These are phyloP conservation scores for Neurospora sp. DNA, from an alignment of 495 filamentous ascomycete species.

Conservation along the genomic window DNA sequence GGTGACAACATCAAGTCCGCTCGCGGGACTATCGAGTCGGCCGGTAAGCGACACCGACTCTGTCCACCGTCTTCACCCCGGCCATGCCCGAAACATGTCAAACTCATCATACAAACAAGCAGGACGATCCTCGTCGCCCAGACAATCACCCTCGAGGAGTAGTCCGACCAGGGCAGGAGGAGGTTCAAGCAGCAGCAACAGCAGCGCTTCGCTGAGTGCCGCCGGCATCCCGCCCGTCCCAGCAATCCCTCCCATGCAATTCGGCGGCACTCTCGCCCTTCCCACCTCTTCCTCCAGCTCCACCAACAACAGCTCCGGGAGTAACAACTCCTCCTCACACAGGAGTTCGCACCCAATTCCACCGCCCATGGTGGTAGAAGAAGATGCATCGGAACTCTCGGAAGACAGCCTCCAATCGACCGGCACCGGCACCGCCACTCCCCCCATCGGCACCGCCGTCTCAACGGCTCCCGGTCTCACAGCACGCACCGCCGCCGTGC, in stretches of 20 bases:
- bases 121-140: neutral
- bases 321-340: neutral
- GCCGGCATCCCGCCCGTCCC: conserved; percentile 22
- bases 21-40: neutral
- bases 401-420: neutral
- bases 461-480: neutral
- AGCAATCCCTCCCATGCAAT: conserved; percentile 14
- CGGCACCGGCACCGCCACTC: neutral
- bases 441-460: neutral
- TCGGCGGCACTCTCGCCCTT: neutral
- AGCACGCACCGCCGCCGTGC: neutral
- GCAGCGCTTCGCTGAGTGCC: conserved; percentile 1
- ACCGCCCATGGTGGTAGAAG: neutral
- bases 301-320: neutral
- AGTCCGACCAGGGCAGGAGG: neutral
- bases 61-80: conserved; percentile 21
- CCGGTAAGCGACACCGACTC: conserved; percentile 11
- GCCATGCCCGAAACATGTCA: conserved; percentile 19
- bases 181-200: conserved; percentile 2
- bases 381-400: neutral
- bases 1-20: neutral
- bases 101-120: conserved; percentile 10
- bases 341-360: neutral
- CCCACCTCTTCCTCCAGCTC: neutral
- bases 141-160: conserved; percentile 1